Evolutionary conservation across 441 rosid species (phyloP).

Genomic region (Brassica hybrid): DNA sequence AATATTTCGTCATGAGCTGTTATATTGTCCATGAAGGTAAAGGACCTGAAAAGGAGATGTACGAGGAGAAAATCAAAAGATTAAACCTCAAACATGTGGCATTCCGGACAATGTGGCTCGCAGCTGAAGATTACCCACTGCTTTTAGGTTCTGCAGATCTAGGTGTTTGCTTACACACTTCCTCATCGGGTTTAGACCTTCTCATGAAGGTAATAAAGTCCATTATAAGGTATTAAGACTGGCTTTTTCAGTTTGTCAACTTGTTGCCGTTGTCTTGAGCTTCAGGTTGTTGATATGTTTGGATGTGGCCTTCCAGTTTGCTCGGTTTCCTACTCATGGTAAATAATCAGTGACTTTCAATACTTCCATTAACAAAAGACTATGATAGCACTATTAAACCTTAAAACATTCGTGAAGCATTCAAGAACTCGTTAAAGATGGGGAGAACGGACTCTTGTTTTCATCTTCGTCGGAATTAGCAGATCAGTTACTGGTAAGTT

Average conservation of each 20-base stretch:
- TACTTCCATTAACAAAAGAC: conserved; percentile 18
- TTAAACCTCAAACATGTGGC: conserved; percentile 88
- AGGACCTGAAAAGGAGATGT: conserved; percentile 92
- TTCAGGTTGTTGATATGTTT: conserved; percentile 97
- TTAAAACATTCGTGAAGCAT: conserved; percentile 58
- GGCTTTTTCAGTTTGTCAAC: not conserved
- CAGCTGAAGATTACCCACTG: conserved; percentile 95
- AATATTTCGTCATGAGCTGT: too few relatives aligned
- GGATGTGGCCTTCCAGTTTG: conserved; percentile 99
- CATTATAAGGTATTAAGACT: conserved; percentile 9
- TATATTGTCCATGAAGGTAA: conserved; percentile 60
- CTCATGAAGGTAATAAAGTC: conserved; percentile 81
- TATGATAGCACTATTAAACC: not conserved
- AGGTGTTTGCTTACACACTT: conserved; percentile 97
- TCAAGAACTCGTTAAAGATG: conserved; percentile 84
- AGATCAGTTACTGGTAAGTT: conserved; percentile 74
- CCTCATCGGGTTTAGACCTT: conserved; percentile 97
- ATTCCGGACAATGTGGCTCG: conserved; percentile 96
- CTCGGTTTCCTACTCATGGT: conserved; percentile 96
- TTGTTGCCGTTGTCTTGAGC: not conserved
- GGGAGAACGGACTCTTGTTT: conserved; percentile 87
- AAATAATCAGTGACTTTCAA: conserved; percentile 28
- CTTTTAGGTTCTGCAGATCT: conserved; percentile 98
- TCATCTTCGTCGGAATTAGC: conserved; percentile 96
- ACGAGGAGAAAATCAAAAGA: conserved; percentile 82